Evolutionary conservation across 139 green algal genomes (phyloP).

Genomic region (Closterium sp.): DNA sequence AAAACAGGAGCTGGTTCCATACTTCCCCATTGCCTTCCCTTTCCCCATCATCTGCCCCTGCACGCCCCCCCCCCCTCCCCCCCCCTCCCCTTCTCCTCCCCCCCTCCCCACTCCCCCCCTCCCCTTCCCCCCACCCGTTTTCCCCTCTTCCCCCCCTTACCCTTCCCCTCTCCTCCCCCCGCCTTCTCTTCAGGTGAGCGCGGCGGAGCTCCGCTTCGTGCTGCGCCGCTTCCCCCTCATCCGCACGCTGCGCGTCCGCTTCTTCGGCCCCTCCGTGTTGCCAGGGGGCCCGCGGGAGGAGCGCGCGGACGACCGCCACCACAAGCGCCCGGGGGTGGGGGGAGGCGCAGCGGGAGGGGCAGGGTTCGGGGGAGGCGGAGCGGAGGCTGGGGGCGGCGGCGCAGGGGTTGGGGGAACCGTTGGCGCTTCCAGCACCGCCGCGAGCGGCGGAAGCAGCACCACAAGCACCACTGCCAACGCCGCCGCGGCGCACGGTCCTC

Average conservation of each 20-base stretch:
- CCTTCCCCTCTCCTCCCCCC: too few species aligned
- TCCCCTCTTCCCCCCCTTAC: neutral
- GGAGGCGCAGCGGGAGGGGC: neutral
- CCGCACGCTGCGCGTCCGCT: neutral
- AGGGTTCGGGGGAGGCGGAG: neutral
- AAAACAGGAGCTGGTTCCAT: too few species aligned
- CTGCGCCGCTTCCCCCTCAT: neutral
- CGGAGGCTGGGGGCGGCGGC: too few species aligned
- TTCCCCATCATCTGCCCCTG: neutral
- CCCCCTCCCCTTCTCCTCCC: too few species aligned
- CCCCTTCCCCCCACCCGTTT: neutral
- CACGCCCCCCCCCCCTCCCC: too few species aligned
- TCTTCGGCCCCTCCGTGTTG: neutral
- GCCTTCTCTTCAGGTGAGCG: neutral
- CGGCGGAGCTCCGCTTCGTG: neutral
- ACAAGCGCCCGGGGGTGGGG: neutral
- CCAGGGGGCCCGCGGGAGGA: neutral
- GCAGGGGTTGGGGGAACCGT: neutral
- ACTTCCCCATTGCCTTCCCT: neutral
- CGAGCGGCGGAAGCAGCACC: too few species aligned
- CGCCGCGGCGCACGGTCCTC: too few species aligned
- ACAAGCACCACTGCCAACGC: too few species aligned
- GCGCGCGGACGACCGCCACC: neutral
- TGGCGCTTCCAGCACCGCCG: too few species aligned
- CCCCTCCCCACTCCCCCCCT: neutral